These are phyloP conservation scores for Aspergillus fijiensis DNA, from an alignment of 2,329 filamentous ascomycete genomes.

Conservation along the genomic window DNA sequence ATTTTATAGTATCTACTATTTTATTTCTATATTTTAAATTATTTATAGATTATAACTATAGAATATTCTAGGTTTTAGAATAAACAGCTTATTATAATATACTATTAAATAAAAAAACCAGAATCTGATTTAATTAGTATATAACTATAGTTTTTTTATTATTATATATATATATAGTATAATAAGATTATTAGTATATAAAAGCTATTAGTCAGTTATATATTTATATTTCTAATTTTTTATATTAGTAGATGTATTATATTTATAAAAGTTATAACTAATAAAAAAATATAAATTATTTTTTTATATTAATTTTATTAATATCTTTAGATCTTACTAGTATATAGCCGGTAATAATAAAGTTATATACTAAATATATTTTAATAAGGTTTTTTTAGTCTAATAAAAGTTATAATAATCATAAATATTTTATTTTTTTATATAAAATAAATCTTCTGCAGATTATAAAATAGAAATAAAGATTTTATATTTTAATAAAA, in stretches of 20 bases:
- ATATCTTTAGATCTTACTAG: background rate
- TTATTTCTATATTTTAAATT: background rate
- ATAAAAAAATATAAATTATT: background rate
- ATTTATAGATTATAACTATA: background rate
- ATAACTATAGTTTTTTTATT: too few relatives aligned
- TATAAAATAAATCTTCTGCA: background rate
- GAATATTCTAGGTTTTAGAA: background rate
- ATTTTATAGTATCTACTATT: background rate
- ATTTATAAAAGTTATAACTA: background rate
- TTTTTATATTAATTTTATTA: background rate
- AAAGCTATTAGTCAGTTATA: background rate
- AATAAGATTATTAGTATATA: background rate
- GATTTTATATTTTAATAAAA: background rate
- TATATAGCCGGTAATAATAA: background rate
- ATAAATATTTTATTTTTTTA: background rate
- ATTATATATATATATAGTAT: too few relatives aligned
- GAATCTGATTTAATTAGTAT: too few relatives aligned
- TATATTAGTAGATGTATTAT: background rate
- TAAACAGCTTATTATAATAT: too few relatives aligned
- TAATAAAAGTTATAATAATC: background rate
- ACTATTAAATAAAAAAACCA: too few relatives aligned
- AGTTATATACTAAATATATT: background rate
- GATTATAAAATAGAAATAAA: background rate
- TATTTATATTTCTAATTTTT: too few relatives aligned
- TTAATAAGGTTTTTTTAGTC: background rate